Evolutionary conservation across 805 yeast genomes (phyloP).

Genomic region (Suhomyces faveliae): DNA sequence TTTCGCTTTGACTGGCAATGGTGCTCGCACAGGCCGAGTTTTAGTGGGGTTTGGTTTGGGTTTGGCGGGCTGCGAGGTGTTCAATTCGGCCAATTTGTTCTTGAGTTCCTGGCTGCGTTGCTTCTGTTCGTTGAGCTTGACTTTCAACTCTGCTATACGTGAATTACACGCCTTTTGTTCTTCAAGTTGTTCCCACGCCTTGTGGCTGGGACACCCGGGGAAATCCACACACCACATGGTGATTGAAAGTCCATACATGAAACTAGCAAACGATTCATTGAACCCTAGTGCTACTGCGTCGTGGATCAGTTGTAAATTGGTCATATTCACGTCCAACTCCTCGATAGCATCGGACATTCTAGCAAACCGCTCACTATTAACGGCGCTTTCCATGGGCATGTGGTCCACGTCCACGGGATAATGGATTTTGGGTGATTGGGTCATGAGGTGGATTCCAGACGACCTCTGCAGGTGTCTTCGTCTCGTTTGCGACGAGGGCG

Average conservation of each 20-base stretch:
- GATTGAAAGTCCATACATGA: constrained; percentile 75
- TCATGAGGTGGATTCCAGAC: constrained; percentile 20
- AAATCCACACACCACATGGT: constrained; percentile 90
- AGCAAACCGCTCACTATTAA: constrained; percentile 40
- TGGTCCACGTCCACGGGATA: constrained; percentile 41
- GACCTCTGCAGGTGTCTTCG: constrained; percentile 24
- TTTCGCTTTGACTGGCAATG: neutral
- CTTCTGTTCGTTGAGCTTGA: constrained; percentile 18
- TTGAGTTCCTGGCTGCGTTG: constrained; percentile 25
- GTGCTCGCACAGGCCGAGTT: neutral
- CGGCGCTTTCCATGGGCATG: constrained; percentile 43
- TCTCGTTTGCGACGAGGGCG: constrained; percentile 19
- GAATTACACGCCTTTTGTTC: constrained; percentile 19
- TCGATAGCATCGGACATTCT: constrained; percentile 48
- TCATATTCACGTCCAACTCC: constrained; percentile 59
- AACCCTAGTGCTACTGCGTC: constrained; percentile 56
- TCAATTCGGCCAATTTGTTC: constrained; percentile 14
- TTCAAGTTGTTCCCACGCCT: constrained; percentile 31
- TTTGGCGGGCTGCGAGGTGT: neutral
- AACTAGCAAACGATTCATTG: constrained; percentile 76
- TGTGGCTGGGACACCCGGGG: constrained; percentile 39
- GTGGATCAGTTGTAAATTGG: constrained; percentile 58
- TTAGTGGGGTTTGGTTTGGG: constrained; percentile 1
- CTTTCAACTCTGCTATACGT: constrained; percentile 21
- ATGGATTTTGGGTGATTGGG: constrained; percentile 46